Conservation (phyloP, 257 asterid species). For the Echium plantagineum region DNA sequence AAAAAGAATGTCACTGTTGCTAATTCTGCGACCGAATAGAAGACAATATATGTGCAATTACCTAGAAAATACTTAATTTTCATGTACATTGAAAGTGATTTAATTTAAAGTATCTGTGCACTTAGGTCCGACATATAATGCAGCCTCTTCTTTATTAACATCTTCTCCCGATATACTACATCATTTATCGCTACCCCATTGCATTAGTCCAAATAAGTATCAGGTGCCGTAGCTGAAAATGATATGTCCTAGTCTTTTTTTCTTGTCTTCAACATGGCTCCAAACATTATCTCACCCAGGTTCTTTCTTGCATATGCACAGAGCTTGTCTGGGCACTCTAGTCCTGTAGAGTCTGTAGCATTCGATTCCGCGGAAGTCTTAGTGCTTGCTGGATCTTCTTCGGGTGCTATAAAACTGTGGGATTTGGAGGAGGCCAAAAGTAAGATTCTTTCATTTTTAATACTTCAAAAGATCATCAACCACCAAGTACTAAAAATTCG, state of each 20-base stretch:
- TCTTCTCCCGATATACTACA: neutral
- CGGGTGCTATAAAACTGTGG: conserved; percentile 95
- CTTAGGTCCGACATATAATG: neutral
- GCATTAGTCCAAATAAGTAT: too few species aligned
- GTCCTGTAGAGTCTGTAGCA: conserved; percentile 93
- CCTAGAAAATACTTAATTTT: neutral
- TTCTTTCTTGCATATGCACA: conserved; percentile 26
- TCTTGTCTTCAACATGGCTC: neutral
- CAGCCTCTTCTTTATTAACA: neutral
- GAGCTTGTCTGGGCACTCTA: conserved; percentile 86
- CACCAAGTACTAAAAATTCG: too few species aligned
- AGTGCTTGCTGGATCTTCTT: conserved; percentile 94
- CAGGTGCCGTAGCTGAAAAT: neutral
- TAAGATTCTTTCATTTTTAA: conserved; percentile 20
- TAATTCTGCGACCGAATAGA: neutral
- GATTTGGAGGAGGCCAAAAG: conserved; percentile 95
- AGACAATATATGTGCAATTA: neutral
- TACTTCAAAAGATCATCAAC: neutral
- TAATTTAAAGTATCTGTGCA: neutral
- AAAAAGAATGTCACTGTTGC: neutral
- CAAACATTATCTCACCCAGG: neutral
- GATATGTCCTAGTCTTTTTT: neutral
- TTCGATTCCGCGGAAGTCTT: conserved; percentile 87
- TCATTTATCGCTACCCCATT: neutral
- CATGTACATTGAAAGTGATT: neutral